Percentiles rank a stretch among this genome's conserved stretches.
These are phyloP conservation scores for Berkeleyomyces basicola DNA, from an alignment of 2,329 filamentous ascomycete genomes.

Conservation along the genomic window DNA sequence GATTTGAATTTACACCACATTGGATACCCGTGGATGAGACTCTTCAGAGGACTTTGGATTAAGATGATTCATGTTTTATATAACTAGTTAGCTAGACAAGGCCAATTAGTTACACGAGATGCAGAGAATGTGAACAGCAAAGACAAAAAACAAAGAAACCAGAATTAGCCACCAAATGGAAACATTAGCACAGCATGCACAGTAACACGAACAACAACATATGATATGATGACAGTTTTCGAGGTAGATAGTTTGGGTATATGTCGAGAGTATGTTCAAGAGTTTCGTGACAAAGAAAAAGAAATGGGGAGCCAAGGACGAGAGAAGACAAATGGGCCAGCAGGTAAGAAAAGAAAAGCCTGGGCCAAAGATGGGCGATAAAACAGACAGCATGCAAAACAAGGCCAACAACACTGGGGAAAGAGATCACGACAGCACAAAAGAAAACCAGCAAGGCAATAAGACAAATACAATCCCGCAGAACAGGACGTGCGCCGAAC, in stretches of 20 bases:
- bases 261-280: slow-evolving; percentile 1
- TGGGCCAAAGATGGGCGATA: slow-evolving; percentile 16
- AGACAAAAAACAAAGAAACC: too few species aligned
- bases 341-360: not conserved
- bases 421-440: not conserved
- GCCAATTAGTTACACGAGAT: not conserved
- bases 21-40: not conserved
- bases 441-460: not conserved
- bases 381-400: slow-evolving; percentile 14
- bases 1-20: not conserved
- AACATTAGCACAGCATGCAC: not conserved
- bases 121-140: too few species aligned
- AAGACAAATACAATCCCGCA: not conserved
- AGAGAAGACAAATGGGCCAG: not conserved
- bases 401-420: not conserved
- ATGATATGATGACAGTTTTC: slow-evolving; percentile 3
- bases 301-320: slow-evolving; percentile 12
- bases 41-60: not conserved
- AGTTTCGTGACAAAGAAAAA: slow-evolving; percentile 13
- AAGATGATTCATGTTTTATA: not conserved
- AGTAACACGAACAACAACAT: slow-evolving; percentile 3
- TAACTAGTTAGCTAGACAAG: not conserved
- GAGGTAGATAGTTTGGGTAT: slow-evolving; percentile 5
- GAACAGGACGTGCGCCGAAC: not conserved
- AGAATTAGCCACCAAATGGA: not conserved